Percentiles rank a stretch among this genome's conserved stretches.
These are phyloP conservation scores for Chrysopogon serrulatus DNA, from an alignment of 176 grass and related monocot genomes.

Conservation along the genomic window DNA sequence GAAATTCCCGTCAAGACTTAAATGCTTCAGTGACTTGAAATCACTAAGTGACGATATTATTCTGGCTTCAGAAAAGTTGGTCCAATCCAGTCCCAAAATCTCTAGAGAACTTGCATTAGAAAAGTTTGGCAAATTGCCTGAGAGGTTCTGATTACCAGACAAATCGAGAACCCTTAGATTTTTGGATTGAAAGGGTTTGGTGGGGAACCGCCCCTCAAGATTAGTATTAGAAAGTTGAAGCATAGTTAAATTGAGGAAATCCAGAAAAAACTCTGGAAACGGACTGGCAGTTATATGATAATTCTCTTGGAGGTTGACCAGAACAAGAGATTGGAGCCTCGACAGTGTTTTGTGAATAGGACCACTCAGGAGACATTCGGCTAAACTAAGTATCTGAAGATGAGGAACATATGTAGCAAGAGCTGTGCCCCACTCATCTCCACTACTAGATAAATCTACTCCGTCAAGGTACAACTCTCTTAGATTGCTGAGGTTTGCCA, in stretches of 20 bases:
- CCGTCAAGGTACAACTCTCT: neutral
- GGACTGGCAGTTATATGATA: neutral
- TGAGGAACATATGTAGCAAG: neutral
- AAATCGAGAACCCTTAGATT: constrained; percentile 26
- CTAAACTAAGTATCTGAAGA: neutral
- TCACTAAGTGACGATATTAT: neutral
- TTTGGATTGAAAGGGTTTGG: neutral
- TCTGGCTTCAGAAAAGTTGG: neutral
- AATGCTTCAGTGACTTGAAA: neutral
- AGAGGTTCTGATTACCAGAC: neutral
- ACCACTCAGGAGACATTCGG: neutral
- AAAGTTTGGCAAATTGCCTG: neutral
- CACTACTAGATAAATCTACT: neutral
- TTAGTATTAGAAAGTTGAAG: no score
- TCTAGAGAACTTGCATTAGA: neutral
- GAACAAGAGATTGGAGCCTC: neutral
- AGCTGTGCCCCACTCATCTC: neutral
- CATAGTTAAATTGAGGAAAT: no score
- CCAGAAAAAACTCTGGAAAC: neutral
- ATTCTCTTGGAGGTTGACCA: neutral
- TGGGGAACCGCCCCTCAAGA: no score
- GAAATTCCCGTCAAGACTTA: neutral
- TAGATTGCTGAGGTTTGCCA: neutral
- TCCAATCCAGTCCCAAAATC: neutral
- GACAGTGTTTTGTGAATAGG: neutral